Evolutionary conservation across 345 rosid species (phyloP), one percentile per base, ranked within the genome.

Genomic region (Dipteronia dyeriana): DNA sequence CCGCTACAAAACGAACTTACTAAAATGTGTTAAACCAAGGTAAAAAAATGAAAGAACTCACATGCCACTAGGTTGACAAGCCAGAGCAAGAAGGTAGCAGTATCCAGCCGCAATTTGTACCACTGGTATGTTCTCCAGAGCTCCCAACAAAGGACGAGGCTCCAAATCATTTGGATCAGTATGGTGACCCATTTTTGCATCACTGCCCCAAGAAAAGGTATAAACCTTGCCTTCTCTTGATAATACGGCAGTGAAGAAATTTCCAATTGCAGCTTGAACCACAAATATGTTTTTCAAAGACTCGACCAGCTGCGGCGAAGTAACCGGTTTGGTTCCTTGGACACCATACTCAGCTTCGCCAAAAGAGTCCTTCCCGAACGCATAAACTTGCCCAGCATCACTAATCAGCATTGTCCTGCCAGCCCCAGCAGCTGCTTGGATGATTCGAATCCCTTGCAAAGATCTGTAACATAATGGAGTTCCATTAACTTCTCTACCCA

Each of bases 211-310:
- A 16, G 95, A 92, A 71, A 96, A 90, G 23, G 98, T 96, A 78
- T 94, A 96, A 81, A 96, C 97, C 78, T 91, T 88, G 66, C 99
- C 99, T 82, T 96, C 99, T 82, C 98, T 88, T 7, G 99, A 94
- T 39, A 96, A 75, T 16, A 96, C 92, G 34, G 98, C 97, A 1
- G 99, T 94, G 83, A 96, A 96, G 84, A 86, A 92, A 79, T 96
- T 91, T 26, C 97, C 98, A 59, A 96, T 92, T 5, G 97, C 92
- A 69, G 90, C 97, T 87, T 94, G 99, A 54, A 94, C 98, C 66
- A 92, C 98, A 56, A 89, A 96, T 70, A 96, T 92, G 83, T 83
- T 85, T 49, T 85, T 88, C 87, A 96, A 83, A 67, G 99, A 90
- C 70, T 92, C 97, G 2, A 96, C 93, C 67, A 88, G 79, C 79